These are phyloP conservation scores for Schizosaccharomyces octosporus DNA, from an alignment of 805 yeast species.

Conservation along the genomic window DNA sequence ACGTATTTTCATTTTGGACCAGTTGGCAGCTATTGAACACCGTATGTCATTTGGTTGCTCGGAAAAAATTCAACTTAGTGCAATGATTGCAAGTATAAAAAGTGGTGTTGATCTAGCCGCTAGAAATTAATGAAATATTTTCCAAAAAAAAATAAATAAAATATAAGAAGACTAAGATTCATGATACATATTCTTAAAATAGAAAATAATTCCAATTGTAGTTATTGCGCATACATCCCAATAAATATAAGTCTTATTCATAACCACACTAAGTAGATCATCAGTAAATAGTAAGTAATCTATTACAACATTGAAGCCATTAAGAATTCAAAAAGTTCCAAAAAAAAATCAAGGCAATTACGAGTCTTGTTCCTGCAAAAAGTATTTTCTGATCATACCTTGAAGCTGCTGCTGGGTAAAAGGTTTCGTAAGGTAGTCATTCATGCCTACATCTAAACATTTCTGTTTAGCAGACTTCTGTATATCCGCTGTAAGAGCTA, in stretches of 20 bases:
- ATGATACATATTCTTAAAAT: background rate
- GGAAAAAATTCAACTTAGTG: conserved; percentile 72
- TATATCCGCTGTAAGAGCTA: conserved; percentile 3
- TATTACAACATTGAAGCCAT: background rate
- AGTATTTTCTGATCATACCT: background rate
- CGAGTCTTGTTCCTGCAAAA: background rate
- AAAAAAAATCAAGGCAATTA: background rate
- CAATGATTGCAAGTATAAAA: conserved; percentile 69
- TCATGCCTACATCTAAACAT: conserved; percentile 1
- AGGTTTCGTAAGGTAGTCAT: background rate
- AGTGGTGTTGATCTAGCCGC: conserved; percentile 24
- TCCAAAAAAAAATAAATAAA: background rate
- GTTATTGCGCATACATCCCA: background rate
- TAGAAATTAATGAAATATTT: background rate
- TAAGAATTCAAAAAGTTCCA: background rate
- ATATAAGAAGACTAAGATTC: background rate
- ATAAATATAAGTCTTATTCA: too few species aligned
- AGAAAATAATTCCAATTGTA: background rate
- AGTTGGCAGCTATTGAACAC: conserved; percentile 71
- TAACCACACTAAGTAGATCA: too few species aligned
- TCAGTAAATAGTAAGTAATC: background rate
- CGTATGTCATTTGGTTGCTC: conserved; percentile 80
- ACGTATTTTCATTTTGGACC: conserved; percentile 38
- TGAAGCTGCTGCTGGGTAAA: background rate
- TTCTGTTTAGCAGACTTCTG: background rate